A percentile compares a stretch with the other conserved stretches of the same genome.
These are phyloP conservation scores for Phyllostachys edulis DNA, from an alignment of 176 grass and related monocot genomes.

Conservation along the genomic window DNA sequence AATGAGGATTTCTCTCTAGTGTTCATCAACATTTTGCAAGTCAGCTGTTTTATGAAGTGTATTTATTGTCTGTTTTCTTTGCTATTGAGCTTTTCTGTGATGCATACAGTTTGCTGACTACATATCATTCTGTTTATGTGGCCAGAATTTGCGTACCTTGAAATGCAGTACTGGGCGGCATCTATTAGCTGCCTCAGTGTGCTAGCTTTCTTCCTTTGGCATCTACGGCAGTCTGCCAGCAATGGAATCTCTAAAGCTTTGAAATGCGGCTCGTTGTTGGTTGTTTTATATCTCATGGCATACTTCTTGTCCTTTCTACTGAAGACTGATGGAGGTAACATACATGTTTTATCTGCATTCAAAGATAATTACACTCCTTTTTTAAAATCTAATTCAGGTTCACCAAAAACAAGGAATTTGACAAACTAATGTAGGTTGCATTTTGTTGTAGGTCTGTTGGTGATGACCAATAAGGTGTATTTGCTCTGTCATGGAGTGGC, in stretches of 20 bases:
- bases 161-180: slow-evolving; percentile 82
- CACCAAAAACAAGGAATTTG: slow-evolving; percentile 4
- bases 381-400: background rate
- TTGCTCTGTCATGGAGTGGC: slow-evolving; percentile 64
- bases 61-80: background rate
- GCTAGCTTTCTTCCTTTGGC: slow-evolving; percentile 68
- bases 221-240: slow-evolving; percentile 39
- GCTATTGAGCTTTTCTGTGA: background rate
- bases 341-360: background rate
- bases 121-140: background rate
- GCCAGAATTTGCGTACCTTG: slow-evolving; percentile 63
- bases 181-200: slow-evolving; percentile 66
- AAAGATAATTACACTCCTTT: background rate
- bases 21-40: background rate
- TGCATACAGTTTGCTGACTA: background rate
- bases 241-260: slow-evolving; percentile 36
- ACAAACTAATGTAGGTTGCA: slow-evolving; percentile 6
- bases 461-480: slow-evolving; percentile 41
- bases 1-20: background rate
- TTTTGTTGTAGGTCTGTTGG: slow-evolving; percentile 46
- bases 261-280: slow-evolving; percentile 37
- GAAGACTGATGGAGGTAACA: slow-evolving; percentile 64
- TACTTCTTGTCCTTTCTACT: slow-evolving; percentile 41
- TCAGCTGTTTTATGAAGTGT: background rate
- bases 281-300: slow-evolving; percentile 40